Evolutionary conservation across 345 rosid species (phyloP), one percentile per base, ranked within the genome.

Genomic region (Aquilaria yunnanensis): DNA sequence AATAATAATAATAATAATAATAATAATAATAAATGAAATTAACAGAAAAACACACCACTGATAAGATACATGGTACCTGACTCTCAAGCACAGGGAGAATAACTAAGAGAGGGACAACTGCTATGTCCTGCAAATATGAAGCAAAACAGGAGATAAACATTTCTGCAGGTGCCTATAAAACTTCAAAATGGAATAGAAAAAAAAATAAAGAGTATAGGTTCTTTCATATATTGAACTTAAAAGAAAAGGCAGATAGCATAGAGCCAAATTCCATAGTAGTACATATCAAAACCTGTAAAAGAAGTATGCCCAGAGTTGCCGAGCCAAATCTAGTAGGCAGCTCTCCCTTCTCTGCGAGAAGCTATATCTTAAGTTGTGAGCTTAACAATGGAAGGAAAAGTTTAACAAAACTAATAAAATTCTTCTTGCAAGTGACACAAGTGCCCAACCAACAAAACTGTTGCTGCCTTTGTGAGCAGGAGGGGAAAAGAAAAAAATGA

Each of bases 341-440:
- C 85, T 93, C 98, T 69, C 98, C 98, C 68, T 78, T 88, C 81
- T 93, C 98, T 81, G 98, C 97, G 75, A 93, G 94, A 72, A 93
- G 98, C 97, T 93, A 78, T 67, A 75, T 30, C 74, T 72, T 68
- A 72, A 66, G 47, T 68, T 71, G 71, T 79, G 74, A 83, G 85
- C 64, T 64, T 69, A 60, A 64, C 34, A 64, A 59, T 63, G 66
- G 56, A 7, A 37, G 5, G 7, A 37, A 37, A 37, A 37, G 7
- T 3, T 7, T 37, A 23, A 3, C 43, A 37, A 37, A 7, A 3
- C 43, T 37, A 37, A 37, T 37, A 37, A 37, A 37, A 37, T 7
- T 3, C 43, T 3, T 37, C 43, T 37, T 37, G 5, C 43, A 37
- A 37, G 7, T 37, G 43, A 37, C 43, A 37, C 7, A 37, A 37